phyloP scores from a whole-genome alignment of 148 eudicot genomes.

The Pouteria glomerata region DNA sequence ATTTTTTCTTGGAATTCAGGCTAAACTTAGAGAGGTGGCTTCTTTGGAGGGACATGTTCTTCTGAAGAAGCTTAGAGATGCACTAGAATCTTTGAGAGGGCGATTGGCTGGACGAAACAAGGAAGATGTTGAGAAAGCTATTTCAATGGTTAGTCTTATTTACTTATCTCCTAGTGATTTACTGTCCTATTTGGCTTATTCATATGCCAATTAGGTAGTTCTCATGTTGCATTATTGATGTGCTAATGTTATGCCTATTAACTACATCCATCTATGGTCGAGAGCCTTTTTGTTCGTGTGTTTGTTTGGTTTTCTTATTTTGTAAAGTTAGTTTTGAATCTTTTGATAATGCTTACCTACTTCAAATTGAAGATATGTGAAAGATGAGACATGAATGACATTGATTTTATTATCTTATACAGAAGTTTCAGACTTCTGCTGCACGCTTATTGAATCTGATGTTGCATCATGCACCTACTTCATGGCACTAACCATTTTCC shows the following conservation, averaged over 20 bases:
- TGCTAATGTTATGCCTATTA: background rate
- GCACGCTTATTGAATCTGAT: too few species aligned
- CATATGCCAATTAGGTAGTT: background rate
- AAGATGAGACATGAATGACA: too few species aligned
- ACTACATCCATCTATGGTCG: background rate
- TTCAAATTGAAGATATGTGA: too few species aligned
- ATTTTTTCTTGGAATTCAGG: too few species aligned
- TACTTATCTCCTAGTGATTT: background rate
- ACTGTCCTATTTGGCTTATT: background rate
- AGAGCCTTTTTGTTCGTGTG: background rate
- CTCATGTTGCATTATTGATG: background rate
- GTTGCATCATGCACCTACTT: too few species aligned
- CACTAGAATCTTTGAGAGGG: conserved; percentile 77
- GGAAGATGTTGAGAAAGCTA: conserved; percentile 93
- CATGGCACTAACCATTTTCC: too few species aligned
- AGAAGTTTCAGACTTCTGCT: too few species aligned
- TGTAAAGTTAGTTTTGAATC: too few species aligned
- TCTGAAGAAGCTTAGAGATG: conserved; percentile 94
- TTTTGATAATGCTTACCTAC: too few species aligned
- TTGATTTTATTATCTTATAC: too few species aligned
- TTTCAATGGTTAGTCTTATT: conserved; percentile 71
- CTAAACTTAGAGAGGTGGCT: conserved; percentile 73
- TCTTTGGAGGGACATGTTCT: conserved; percentile 98
- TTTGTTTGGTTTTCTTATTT: background rate
- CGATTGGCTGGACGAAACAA: conserved; percentile 76